These are phyloP conservation scores for Diaporthe sp. DNA, from an alignment of 2,329 filamentous ascomycete genomes.

Conservation along the genomic window DNA sequence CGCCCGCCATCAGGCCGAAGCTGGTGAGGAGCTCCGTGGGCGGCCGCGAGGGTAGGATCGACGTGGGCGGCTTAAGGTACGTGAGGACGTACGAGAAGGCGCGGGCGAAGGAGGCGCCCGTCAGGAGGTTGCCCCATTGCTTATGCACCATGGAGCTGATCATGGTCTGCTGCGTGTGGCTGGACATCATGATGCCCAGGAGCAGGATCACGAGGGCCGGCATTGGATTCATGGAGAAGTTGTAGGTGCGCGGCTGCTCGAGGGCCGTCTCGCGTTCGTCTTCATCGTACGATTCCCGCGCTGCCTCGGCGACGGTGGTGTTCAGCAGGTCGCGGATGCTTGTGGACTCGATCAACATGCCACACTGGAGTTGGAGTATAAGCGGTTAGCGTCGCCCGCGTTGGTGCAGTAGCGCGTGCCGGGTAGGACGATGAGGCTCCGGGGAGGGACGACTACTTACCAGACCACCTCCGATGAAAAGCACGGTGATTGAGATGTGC, in stretches of 20 bases:
- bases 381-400: constrained; percentile 41
- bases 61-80: constrained; percentile 85
- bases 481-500: constrained; percentile 90
- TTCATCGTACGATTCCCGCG: constrained; percentile 51
- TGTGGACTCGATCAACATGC: constrained; percentile 87
- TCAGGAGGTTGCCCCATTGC: constrained; percentile 91
- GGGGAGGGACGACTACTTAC: constrained; percentile 61
- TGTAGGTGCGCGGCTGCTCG: constrained; percentile 75
- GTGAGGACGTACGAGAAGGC: constrained; percentile 83
- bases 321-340: constrained; percentile 77
- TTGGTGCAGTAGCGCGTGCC: constrained; percentile 35
- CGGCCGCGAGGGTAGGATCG: constrained; percentile 84
- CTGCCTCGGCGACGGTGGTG: constrained; percentile 58
- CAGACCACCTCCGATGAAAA: constrained; percentile 94
- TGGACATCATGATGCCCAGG: constrained; percentile 94
- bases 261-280: constrained; percentile 63
- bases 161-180: constrained; percentile 87
- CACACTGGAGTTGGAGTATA: constrained; percentile 65
- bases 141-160: constrained; percentile 92
- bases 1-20: constrained; percentile 90
- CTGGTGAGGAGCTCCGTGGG: constrained; percentile 90
- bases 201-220: constrained; percentile 89
- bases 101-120: constrained; percentile 84
- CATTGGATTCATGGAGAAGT: constrained; percentile 87
- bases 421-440: constrained; percentile 10